Evolutionary conservation across 2,329 filamentous ascomycete species (phyloP), one percentile per base, ranked within the genome.

Genomic region (Fusarium vanettenii): DNA sequence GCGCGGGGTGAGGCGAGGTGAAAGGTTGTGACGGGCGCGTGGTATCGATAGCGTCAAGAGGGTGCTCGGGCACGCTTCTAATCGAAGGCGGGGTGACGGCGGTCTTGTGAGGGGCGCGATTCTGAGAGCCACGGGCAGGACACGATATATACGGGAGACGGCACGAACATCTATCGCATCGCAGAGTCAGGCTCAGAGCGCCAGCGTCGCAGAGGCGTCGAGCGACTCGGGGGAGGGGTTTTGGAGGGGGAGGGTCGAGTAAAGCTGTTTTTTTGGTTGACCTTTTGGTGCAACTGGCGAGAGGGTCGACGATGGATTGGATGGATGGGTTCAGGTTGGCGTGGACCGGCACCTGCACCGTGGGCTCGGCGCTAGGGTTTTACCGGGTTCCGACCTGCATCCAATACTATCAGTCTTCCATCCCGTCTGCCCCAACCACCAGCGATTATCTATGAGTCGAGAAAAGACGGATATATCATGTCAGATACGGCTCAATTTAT

Each of bases 71-170:
- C 56, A 59, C 56, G 22, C 33, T 69, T 63, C 43, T 25, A 48
- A 48, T 48, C 25, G 62, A 75, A 75, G 78, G 78, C 78, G 78
- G 77, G 78, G 77, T 79, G 76, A 68, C 63, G 70, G 66, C 69
- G 66, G 70, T 69, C 67, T 75, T 69, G 64, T 74, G 71, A 74
- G 74, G 72, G 68, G 74, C 69, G 71, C 71, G 67, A 76, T 76
- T 73, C 73, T 65, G 8, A 25, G 41, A 29, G 45, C 57, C 55
- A 20, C 41, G 50, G 31, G 33, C 16, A 52, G 25, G 48, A 39
- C 31, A 29, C 27, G 52, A 57, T 41, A 48, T 62, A 27, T 35
- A 39, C 20, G 61, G 10, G 41, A 7, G 52, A 16, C 16, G 48
- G 56, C 10, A 56, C 20, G 37, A 37, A 57, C 29, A 37, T 50